phyloP scores from a whole-genome alignment of 306 rosid genomes.

The Begonia masoniana region DNA sequence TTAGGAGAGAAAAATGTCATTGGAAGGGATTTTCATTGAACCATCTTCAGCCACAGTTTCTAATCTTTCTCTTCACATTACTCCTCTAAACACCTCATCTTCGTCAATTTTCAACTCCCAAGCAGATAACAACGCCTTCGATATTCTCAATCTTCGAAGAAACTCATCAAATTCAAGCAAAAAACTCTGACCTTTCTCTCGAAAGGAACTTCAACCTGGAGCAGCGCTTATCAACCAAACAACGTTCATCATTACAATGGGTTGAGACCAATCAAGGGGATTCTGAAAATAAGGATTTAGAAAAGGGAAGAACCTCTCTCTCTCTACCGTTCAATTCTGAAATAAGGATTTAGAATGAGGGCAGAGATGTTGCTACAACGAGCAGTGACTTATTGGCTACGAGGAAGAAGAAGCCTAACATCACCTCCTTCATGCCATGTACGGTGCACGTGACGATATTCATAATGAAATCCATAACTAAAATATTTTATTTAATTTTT shows the following conservation, averaged over 20 bases:
- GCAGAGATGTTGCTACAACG: slow-evolving; percentile 1
- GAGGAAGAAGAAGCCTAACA: no score
- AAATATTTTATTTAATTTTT: no score
- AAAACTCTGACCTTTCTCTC: slow-evolving; percentile 46
- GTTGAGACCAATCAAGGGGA: slow-evolving; percentile 69
- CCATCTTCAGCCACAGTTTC: slow-evolving; percentile 44
- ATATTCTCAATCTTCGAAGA: slow-evolving; percentile 11
- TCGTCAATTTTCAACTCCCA: slow-evolving; percentile 20
- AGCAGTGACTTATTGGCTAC: slow-evolving; percentile 5
- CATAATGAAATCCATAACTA: no score
- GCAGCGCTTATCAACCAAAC: slow-evolving; percentile 13
- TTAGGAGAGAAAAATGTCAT: slow-evolving; percentile 47
- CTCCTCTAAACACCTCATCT: slow-evolving; percentile 42
- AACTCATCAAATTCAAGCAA: slow-evolving; percentile 4
- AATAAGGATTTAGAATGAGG: not conserved
- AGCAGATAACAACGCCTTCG: slow-evolving; percentile 3
- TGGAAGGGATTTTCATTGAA: slow-evolving; percentile 71
- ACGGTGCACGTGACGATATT: no score
- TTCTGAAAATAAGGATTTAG: slow-evolving; percentile 8
- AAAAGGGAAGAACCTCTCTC: no score
- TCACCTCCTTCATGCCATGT: no score
- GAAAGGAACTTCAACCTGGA: slow-evolving; percentile 26
- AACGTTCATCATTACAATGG: slow-evolving; percentile 11
- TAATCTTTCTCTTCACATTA: slow-evolving; percentile 89
- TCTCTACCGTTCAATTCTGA: not conserved